Conservation (phyloP, 2,329 filamentous ascomycete genomes). For the Fusarium sp. region DNA sequence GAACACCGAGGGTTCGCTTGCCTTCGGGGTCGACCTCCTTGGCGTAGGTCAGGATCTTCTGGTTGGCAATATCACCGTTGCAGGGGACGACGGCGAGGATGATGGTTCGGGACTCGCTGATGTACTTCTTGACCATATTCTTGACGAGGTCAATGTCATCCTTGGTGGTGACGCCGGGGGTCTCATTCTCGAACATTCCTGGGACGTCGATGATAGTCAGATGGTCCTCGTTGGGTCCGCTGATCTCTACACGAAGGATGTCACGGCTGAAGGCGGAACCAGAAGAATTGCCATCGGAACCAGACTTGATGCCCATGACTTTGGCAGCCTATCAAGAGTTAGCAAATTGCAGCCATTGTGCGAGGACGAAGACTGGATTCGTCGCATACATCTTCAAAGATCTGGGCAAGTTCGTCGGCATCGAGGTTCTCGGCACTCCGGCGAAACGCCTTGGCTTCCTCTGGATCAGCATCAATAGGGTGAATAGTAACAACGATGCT, state of each 20-base stretch:
- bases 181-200: constrained; percentile 62
- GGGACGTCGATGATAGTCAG: constrained; percentile 70
- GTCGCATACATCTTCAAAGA: constrained; percentile 59
- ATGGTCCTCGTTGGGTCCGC: constrained; percentile 61
- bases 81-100: constrained; percentile 63
- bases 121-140: constrained; percentile 64
- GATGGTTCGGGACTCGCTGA: constrained; percentile 63
- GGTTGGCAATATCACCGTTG: constrained; percentile 59
- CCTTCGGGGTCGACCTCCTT: constrained; percentile 58
- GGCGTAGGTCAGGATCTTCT: constrained; percentile 58
- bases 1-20: constrained; percentile 61
- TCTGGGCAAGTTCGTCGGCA: constrained; percentile 50
- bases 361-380: accelerated
- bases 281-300: constrained; percentile 9
- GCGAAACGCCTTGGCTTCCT: constrained; percentile 47
- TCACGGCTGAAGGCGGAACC: constrained; percentile 63
- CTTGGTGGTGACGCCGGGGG: constrained; percentile 59
- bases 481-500: constrained; percentile 61
- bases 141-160: constrained; percentile 62
- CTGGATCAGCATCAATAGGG: constrained; percentile 25
- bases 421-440: constrained; percentile 45
- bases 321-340: constrained; percentile 54
- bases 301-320: constrained; percentile 61
- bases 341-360: not conserved
- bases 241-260: constrained; percentile 58